Percentiles rank a stretch among this genome's conserved stretches.
phyloP scores from a whole-genome alignment of 2,329 filamentous ascomycete genomes.

The Scedosporium apiospermum region DNA sequence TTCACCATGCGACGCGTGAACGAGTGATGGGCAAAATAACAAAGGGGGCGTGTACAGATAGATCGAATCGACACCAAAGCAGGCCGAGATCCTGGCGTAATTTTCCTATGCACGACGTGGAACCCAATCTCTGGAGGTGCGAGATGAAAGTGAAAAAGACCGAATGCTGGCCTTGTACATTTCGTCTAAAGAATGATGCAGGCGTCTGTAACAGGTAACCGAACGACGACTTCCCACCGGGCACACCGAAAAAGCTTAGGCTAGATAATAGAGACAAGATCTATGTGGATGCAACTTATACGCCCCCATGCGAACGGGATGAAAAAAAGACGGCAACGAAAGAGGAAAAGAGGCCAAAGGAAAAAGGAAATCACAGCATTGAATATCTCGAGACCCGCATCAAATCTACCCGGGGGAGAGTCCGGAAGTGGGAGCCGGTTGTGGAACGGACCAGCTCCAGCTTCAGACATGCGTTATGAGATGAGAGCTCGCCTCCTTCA shows the following conservation, averaged over 20 bases:
- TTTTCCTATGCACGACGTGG: neutral
- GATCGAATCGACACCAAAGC: neutral
- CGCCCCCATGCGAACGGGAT: neutral
- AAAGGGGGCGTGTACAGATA: neutral
- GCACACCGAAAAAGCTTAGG: neutral
- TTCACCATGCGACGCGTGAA: neutral
- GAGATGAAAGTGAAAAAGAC: neutral
- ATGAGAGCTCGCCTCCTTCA: neutral
- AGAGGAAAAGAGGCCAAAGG: neutral
- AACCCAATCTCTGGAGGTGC: neutral
- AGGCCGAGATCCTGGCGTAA: neutral
- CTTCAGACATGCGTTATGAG: neutral
- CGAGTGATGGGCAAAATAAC: neutral
- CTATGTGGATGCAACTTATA: neutral
- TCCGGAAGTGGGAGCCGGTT: neutral
- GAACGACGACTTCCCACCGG: neutral
- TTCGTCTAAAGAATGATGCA: neutral
- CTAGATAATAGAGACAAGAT: neutral
- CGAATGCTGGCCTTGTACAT: neutral
- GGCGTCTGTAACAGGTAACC: neutral
- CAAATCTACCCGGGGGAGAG: neutral
- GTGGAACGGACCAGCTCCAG: neutral
- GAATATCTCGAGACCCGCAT: neutral
- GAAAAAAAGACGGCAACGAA: neutral
- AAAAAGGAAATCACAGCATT: neutral